Evolutionary conservation across 495 filamentous ascomycete genomes (phyloP), one percentile per base, ranked within the genome.

Genomic region (Lindgomyces ingoldianus): DNA sequence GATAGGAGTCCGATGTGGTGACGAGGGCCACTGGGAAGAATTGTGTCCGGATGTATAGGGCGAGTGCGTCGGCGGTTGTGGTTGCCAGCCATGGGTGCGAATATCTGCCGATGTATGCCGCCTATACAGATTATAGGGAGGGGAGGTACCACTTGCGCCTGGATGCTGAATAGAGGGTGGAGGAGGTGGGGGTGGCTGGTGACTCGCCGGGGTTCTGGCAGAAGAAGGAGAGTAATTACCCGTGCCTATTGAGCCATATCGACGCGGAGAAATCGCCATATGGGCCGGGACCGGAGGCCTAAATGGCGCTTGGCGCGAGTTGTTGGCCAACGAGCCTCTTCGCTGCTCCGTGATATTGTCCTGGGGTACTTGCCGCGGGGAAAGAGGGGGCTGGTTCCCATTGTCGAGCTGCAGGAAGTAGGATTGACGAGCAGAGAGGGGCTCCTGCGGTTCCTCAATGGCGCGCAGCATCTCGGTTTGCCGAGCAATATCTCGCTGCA

Each of bases 71-170:
- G 71, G 64, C 48, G 70, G 72, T 24, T 56, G 72, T 16, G 85
- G 81, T 67, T 89, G 86, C 94, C 94, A 97, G 53, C 91, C 90
- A 67, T 89, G 89, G 42, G 89, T 85, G 27, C 94, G 89, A 67
- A 98, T 98, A 69, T 98, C 94, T 56, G 94, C 94, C 49, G 93
- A 94, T 1, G 94, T 98, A 75, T 98, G 94, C 45, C 94, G 86
- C 21, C 94, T 87, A 29, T 87, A 83, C 33, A 97, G 79, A 69
- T 87, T 89, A 53, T 85, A 84, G 11, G 90, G 88, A 24, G 90
- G 89, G 25, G 91, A 88, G 27, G 89, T 83, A 19, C 89, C 86
- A 53, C 24, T 57, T 8, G 44, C 42, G 39, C 55, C 67, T 49
- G 91, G 91, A 73, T 95, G 91, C 39, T 78, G 77, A 49, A 64